phyloP scores from a whole-genome alignment of 208 protist genomes.

The Acanthamoeba sp. region DNA sequence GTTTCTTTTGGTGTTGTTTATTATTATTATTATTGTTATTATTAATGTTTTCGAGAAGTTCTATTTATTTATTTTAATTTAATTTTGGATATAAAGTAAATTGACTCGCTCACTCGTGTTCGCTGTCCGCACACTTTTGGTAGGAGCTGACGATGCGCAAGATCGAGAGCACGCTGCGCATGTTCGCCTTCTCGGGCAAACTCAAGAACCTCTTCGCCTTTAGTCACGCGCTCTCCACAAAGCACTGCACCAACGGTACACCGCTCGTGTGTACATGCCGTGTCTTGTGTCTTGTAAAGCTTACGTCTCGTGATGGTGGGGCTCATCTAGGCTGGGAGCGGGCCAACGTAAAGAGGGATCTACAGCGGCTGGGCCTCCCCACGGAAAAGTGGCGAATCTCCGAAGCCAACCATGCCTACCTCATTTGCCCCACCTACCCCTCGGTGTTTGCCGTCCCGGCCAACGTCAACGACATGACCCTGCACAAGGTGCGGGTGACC shows the following conservation, averaged over 20 bases:
- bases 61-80: too few species aligned
- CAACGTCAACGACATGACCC: background rate
- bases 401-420: constrained; percentile 3
- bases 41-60: background rate
- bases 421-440: constrained; percentile 59
- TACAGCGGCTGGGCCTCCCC: constrained; percentile 26
- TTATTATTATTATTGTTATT: background rate
- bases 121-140: too few species aligned
- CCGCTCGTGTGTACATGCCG: background rate
- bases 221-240: background rate
- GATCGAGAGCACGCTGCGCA: constrained; percentile 30
- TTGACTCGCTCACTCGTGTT: too few species aligned
- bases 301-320: background rate
- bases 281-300: background rate
- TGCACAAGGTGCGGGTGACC: constrained; percentile 38
- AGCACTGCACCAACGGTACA: background rate
- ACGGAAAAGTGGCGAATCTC: constrained; percentile 58
- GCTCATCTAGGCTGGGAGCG: background rate
- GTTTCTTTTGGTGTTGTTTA: too few species aligned
- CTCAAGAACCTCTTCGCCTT: constrained; percentile 65
- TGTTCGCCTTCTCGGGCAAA: constrained; percentile 57
- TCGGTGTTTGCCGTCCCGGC: constrained; percentile 26
- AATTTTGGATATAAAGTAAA: too few species aligned
- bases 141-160: constrained; percentile 43
- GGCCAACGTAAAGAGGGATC: constrained; percentile 12